Conservation (phyloP, 208 protist genomes). For the Wallacemonas sp. region DNA sequence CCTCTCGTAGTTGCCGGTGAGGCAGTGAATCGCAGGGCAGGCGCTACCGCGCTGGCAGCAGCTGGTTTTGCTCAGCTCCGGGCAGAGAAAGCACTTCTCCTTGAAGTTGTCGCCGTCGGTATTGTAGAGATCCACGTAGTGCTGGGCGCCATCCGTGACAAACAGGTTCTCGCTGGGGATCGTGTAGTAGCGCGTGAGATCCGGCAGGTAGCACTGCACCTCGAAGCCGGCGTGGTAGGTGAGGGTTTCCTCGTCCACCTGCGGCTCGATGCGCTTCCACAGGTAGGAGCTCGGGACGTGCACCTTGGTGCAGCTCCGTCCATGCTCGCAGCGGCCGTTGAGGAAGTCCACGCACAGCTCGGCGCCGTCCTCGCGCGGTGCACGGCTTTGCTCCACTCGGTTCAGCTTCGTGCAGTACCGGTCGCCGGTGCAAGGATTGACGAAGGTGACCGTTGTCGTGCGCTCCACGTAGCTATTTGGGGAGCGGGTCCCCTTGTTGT, state of each 20-base stretch:
- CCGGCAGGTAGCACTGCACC: slow-evolving; percentile 69
- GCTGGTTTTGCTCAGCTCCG: slow-evolving; percentile 32
- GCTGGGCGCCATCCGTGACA: slow-evolving; percentile 55
- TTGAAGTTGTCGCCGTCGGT: slow-evolving; percentile 83
- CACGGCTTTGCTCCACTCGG: slow-evolving; percentile 47
- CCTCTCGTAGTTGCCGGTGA: slow-evolving; percentile 40
- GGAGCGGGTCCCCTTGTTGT: slow-evolving; percentile 15
- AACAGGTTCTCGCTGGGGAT: slow-evolving; percentile 71
- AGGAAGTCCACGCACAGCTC: slow-evolving; percentile 73
- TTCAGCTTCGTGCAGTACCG: slow-evolving; percentile 58
- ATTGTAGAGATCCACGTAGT: slow-evolving; percentile 77
- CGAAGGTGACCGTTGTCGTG: slow-evolving; percentile 57
- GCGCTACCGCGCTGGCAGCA: slow-evolving; percentile 42
- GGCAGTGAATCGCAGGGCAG: slow-evolving; percentile 69
- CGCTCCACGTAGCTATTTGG: slow-evolving; percentile 46
- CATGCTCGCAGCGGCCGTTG: slow-evolving; percentile 47
- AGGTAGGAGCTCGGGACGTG: slow-evolving; percentile 75
- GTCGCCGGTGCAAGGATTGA: slow-evolving; percentile 35
- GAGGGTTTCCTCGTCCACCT: slow-evolving; percentile 34
- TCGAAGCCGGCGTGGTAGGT: slow-evolving; percentile 65
- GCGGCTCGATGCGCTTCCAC: slow-evolving; percentile 59
- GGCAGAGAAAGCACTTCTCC: slow-evolving; percentile 73
- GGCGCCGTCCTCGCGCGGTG: slow-evolving; percentile 37
- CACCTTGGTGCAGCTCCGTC: slow-evolving; percentile 49
- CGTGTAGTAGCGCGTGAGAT: slow-evolving; percentile 72